Evolutionary conservation across 306 rosid genomes (phyloP).

Genomic region (Citrullus mucosospermus): DNA sequence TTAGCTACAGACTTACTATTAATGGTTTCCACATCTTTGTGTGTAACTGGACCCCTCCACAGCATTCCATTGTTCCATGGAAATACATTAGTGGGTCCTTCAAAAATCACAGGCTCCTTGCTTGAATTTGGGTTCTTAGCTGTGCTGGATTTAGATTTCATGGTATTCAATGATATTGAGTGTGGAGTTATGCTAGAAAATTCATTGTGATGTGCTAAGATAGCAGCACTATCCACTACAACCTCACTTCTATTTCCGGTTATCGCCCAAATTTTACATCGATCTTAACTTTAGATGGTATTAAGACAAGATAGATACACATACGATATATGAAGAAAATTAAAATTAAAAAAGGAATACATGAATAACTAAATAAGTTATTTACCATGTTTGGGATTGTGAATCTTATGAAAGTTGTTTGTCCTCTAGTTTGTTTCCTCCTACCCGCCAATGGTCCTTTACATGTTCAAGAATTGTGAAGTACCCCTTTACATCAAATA

Average conservation of each 20-base stretch:
- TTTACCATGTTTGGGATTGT: too few species aligned
- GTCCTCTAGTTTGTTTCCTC: too few species aligned
- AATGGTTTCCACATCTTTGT: constrained; percentile 28
- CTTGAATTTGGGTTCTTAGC: constrained; percentile 30
- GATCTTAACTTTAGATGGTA: neutral
- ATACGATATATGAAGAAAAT: too few species aligned
- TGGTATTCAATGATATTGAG: constrained; percentile 17
- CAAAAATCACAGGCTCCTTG: constrained; percentile 32
- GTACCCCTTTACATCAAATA: too few species aligned
- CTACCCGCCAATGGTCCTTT: too few species aligned
- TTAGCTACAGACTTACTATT: constrained; percentile 17
- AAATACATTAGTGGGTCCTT: constrained; percentile 24
- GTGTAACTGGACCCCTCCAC: constrained; percentile 16
- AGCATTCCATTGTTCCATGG: constrained; percentile 24
- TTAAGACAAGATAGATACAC: too few species aligned
- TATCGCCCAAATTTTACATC: constrained; percentile 21
- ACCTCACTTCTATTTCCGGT: constrained; percentile 18
- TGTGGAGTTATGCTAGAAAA: constrained; percentile 21
- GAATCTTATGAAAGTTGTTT: too few species aligned
- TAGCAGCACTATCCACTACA: constrained; percentile 18
- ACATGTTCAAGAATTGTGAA: too few species aligned
- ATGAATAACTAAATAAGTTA: too few species aligned
- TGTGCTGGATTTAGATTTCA: constrained; percentile 29
- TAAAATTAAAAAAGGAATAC: too few species aligned
- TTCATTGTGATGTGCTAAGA: constrained; percentile 16